phyloP scores from a whole-genome alignment of 2,329 filamentous ascomycete species.

The Scopulariopsis brevicaulis region DNA sequence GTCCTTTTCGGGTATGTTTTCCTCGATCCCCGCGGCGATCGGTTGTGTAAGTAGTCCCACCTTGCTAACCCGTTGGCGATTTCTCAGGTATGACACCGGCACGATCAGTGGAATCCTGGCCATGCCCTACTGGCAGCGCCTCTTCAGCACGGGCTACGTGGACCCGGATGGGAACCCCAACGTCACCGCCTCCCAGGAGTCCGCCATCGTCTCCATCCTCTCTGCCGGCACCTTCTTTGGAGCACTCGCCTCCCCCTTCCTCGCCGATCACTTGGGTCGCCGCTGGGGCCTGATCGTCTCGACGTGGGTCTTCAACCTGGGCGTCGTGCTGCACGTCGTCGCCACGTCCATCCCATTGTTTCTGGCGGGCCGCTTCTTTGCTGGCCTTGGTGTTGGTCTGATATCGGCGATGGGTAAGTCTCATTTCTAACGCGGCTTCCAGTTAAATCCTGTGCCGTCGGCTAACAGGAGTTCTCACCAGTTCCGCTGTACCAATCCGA shows the following conservation, averaged over 20 bases:
- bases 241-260: conserved; percentile 46
- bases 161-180: conserved; percentile 28
- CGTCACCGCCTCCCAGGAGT: conserved; percentile 42
- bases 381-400: conserved; percentile 62
- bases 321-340: conserved; percentile 55
- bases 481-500: conserved; percentile 72
- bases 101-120: conserved; percentile 46
- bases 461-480: conserved; percentile 12
- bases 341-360: conserved; percentile 51
- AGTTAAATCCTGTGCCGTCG: too few species aligned
- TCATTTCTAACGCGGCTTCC: too few species aligned
- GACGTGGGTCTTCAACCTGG: conserved; percentile 52
- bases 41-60: too few species aligned
- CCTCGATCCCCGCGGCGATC: too few species aligned
- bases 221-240: conserved; percentile 71
- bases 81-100: conserved; percentile 42
- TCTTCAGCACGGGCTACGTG: conserved; percentile 36
- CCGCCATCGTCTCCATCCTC: conserved; percentile 61
- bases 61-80: too few species aligned
- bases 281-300: conserved; percentile 51
- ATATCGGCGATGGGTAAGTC: conserved; percentile 52
- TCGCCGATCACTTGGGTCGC: conserved; percentile 57
- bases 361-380: conserved; percentile 60
- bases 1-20: conserved; percentile 41
- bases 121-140: conserved; percentile 22